Percentiles rank a stretch among this genome's conserved stretches.
These are phyloP conservation scores for Tulasnella sp. DNA, from an alignment of 768 basidiomycete genomes.

Conservation along the genomic window DNA sequence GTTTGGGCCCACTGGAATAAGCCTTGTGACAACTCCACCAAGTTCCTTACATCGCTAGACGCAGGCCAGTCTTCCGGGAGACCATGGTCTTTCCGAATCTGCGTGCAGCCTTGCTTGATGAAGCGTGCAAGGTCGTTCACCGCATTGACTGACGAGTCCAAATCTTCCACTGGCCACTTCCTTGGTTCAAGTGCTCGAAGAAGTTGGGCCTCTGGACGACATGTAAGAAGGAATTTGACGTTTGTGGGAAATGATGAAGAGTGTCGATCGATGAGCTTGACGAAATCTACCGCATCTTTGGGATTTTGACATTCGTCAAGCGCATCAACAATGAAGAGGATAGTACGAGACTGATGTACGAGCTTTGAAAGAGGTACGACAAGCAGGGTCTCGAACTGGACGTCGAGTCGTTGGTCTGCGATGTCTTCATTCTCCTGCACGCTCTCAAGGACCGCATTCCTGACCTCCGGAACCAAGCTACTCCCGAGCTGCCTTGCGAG, in stretches of 20 bases:
- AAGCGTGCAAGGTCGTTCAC: neutral
- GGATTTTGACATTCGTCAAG: neutral
- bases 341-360: neutral
- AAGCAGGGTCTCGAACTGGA: neutral
- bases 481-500: neutral
- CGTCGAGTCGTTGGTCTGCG: neutral
- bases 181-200: neutral
- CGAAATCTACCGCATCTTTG: neutral
- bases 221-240: neutral
- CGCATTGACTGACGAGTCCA: neutral
- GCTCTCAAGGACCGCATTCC: neutral
- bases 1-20: neutral
- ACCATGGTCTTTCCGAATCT: neutral
- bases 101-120: neutral
- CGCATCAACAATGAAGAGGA: neutral
- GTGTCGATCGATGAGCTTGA: neutral
- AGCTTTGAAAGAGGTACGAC: neutral
- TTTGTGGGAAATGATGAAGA: neutral
- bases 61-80: neutral
- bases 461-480: neutral
- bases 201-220: neutral
- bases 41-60: neutral
- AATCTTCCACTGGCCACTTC: neutral
- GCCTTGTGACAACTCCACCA: neutral
- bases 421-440: neutral